A percentile compares a stretch with the other conserved stretches of the same genome.
Evolutionary conservation across 495 filamentous ascomycete species (phyloP).

Genomic region (Penicillium waksmanii): DNA sequence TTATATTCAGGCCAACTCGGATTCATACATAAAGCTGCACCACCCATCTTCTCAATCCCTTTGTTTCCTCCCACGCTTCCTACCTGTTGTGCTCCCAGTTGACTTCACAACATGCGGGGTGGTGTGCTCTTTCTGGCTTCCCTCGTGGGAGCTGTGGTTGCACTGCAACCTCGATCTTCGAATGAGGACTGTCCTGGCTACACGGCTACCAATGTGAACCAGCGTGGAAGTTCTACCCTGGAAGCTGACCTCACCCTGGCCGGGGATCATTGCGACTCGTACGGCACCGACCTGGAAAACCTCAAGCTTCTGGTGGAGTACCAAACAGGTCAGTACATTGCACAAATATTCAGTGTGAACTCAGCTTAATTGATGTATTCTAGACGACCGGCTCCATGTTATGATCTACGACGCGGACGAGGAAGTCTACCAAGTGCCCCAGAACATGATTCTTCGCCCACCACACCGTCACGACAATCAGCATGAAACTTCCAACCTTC

Average conservation of each 20-base stretch:
- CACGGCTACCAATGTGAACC: constrained; percentile 64
- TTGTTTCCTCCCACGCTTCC: background rate
- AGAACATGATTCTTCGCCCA: constrained; percentile 70
- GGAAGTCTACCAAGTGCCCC: constrained; percentile 77
- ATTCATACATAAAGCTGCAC: constrained; percentile 2
- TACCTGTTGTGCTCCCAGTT: constrained; percentile 18
- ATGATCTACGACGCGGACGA: constrained; percentile 79
- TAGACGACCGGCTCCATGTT: constrained; percentile 78
- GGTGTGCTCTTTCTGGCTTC: constrained; percentile 32
- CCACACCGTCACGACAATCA: constrained; percentile 32
- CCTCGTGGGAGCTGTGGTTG: constrained; percentile 39
- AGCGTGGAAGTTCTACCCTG: constrained; percentile 40
- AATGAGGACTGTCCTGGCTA: constrained; percentile 68
- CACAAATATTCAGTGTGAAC: background rate
- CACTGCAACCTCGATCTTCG: constrained; percentile 17
- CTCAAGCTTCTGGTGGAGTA: constrained; percentile 74
- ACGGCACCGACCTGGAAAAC: constrained; percentile 67
- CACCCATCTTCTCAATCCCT: background rate
- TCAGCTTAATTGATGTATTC: background rate
- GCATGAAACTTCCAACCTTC: constrained; percentile 45
- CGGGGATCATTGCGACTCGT: constrained; percentile 69
- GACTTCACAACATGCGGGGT: constrained; percentile 32
- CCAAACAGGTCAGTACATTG: constrained; percentile 62
- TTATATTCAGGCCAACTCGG: background rate
- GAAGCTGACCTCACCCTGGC: constrained; percentile 68